A percentile compares a stretch with the other conserved stretches of the same genome.
phyloP scores from a whole-genome alignment of 441 rosid species.

The Pelargonium australe region DNA sequence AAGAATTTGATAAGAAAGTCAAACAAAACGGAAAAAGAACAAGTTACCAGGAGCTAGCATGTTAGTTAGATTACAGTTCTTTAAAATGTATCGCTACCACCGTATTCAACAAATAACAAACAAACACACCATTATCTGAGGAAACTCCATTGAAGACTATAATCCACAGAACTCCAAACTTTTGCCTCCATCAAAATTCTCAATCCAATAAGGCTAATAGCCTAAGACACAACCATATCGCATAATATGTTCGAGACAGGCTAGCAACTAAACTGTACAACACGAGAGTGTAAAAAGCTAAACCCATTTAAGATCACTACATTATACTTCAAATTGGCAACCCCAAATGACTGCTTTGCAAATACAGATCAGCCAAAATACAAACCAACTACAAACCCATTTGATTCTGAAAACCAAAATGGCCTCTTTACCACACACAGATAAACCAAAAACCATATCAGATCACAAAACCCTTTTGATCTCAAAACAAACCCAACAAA shows the following conservation, averaged over 20 bases:
- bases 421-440: not conserved
- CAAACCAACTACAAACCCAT: not conserved
- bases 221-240: no score
- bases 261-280: no score
- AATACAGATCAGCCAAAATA: not conserved
- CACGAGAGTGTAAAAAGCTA: not conserved
- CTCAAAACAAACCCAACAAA: not conserved
- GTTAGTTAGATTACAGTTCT: not conserved
- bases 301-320: not conserved
- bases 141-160: no score
- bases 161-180: not conserved
- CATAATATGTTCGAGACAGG: not conserved
- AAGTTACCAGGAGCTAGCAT: no score
- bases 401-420: not conserved
- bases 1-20: conserved; percentile 12
- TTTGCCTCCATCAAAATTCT: not conserved
- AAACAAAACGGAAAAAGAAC: conserved; percentile 1
- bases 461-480: conserved; percentile 6
- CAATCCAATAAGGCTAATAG: no score
- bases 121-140: no score
- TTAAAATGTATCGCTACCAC: not conserved
- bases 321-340: not conserved
- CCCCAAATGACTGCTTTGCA: not conserved
- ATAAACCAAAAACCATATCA: not conserved
- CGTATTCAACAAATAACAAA: no score